These are phyloP conservation scores for Debaryomyces psychrophilus DNA, from an alignment of 1,139 yeast species.

Conservation along the genomic window DNA sequence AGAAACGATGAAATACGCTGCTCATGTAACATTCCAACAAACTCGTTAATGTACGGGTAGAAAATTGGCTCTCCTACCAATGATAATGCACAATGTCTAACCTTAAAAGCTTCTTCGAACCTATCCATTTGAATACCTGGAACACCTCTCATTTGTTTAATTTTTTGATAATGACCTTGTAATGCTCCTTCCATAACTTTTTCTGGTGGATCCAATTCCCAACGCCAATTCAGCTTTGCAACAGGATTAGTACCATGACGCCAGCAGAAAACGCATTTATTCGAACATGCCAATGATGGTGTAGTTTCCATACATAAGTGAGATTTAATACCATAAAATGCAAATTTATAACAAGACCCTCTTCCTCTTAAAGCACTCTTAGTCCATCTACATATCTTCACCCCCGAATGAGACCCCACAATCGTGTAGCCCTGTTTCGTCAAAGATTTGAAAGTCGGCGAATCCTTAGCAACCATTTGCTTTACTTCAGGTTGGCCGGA, in stretches of 20 bases:
- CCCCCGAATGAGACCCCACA: conserved; percentile 95
- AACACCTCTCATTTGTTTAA: conserved; percentile 92
- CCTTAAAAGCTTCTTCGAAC: conserved; percentile 87
- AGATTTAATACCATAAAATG: conserved; percentile 86
- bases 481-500: conserved; percentile 46
- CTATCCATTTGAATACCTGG: conserved; percentile 92
- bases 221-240: conserved; percentile 88
- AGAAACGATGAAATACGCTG: conserved; percentile 80
- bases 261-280: conserved; percentile 97
- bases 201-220: conserved; percentile 93
- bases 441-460: conserved; percentile 85
- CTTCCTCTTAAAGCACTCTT: conserved; percentile 91
- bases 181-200: conserved; percentile 82
- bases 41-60: conserved; percentile 87
- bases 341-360: conserved; percentile 92
- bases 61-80: conserved; percentile 94
- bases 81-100: conserved; percentile 88
- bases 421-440: conserved; percentile 93
- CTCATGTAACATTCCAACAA: conserved; percentile 76
- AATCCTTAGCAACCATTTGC: conserved; percentile 87
- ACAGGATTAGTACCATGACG: conserved; percentile 97
- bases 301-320: conserved; percentile 97
- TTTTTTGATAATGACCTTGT: conserved; percentile 86
- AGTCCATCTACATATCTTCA: conserved; percentile 95
- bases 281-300: conserved; percentile 90